phyloP scores from a whole-genome alignment of 2,329 filamentous ascomycete species.

The Arthrobotrys conoides region DNA sequence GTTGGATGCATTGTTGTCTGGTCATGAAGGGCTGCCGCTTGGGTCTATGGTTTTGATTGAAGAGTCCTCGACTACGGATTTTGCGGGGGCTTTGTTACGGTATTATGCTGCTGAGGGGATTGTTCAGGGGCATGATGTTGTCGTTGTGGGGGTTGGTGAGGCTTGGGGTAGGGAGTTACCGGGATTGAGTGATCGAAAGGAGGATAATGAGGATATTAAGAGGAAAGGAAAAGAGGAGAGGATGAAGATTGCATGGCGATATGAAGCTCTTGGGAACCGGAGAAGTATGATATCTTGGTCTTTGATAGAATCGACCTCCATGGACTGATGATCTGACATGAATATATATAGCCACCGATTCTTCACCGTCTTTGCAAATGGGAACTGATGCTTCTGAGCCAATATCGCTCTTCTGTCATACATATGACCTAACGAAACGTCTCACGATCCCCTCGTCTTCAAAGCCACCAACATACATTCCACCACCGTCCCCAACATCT shows the following conservation, averaged over 20 bases:
- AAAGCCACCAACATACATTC: conserved; percentile 71
- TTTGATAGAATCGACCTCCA: neutral
- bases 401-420: conserved; percentile 74
- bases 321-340: neutral
- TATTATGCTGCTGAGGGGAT: conserved; percentile 96
- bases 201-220: conserved; percentile 67
- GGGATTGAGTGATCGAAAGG: conserved; percentile 68
- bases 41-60: conserved; percentile 83
- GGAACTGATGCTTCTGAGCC: conserved; percentile 30
- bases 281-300: conserved; percentile 65
- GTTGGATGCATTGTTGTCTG: conserved; percentile 85
- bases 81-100: conserved; percentile 83
- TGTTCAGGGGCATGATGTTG: conserved; percentile 88
- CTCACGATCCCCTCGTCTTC: conserved; percentile 73
- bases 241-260: conserved; percentile 99
- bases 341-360: conserved; percentile 21
- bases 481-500: conserved; percentile 66
- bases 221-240: conserved; percentile 71
- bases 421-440: conserved; percentile 79
- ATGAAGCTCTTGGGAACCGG: conserved; percentile 84
- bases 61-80: conserved; percentile 94
- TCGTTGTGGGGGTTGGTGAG: conserved; percentile 84
- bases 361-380: conserved; percentile 5
- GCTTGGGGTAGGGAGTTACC: conserved; percentile 88
- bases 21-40: conserved; percentile 85